These are phyloP conservation scores for Geosmithia putterillii DNA, from an alignment of 2,329 filamentous ascomycete genomes.

Conservation along the genomic window DNA sequence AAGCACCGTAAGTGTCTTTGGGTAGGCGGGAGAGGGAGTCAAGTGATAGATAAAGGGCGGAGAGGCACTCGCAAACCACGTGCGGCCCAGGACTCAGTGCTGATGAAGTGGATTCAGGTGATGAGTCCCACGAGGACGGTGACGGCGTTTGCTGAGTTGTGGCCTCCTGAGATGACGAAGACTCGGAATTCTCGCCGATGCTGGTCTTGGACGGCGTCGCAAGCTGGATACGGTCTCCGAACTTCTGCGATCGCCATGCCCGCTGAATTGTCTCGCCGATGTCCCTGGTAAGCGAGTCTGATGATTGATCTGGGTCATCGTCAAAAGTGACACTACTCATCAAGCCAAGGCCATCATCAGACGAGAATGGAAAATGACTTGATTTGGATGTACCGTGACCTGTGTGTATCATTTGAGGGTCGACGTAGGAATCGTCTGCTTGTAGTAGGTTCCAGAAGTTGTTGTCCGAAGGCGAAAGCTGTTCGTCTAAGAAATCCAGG, in stretches of 20 bases:
- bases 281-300: constrained; percentile 14
- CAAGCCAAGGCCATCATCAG: constrained; percentile 13
- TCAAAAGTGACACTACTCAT: constrained; percentile 17
- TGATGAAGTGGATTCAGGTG: neutral
- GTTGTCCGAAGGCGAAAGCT: neutral
- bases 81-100: too few relatives aligned
- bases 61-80: constrained; percentile 32
- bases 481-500: constrained; percentile 20
- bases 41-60: constrained; percentile 36
- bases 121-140: neutral
- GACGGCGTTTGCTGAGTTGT: neutral
- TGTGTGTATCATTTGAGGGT: constrained; percentile 5
- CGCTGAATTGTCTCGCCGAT: constrained; percentile 13
- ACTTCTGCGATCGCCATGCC: neutral
- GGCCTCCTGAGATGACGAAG: neutral
- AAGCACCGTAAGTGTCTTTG: constrained; percentile 28
- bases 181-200: constrained; percentile 7
- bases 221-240: neutral
- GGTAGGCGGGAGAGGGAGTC: constrained; percentile 36
- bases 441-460: neutral
- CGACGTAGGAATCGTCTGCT: neutral
- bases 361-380: constrained; percentile 5
- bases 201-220: constrained; percentile 7
- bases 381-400: neutral
- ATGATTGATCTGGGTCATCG: constrained; percentile 13